Percentiles rank a stretch among this genome's conserved stretches.
Conservation (phyloP, 352 stramenopile genomes). For the Elongisporangium undulatum region DNA sequence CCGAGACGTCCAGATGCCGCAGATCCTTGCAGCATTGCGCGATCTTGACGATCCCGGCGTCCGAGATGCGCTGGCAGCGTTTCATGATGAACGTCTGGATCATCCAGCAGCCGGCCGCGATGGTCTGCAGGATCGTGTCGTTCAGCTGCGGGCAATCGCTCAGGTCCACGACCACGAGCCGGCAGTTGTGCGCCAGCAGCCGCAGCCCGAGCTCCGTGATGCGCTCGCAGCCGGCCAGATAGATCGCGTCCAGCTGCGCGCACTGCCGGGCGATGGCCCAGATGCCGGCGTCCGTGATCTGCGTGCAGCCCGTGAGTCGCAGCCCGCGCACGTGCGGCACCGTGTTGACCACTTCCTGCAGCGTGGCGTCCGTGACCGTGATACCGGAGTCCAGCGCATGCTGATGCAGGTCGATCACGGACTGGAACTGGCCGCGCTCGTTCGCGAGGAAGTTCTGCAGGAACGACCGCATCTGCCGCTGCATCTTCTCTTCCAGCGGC, state of each 20-base stretch:
- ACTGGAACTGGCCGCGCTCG: constrained; percentile 63
- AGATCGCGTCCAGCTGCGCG: constrained; percentile 60
- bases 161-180: constrained; percentile 75
- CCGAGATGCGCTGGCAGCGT: constrained; percentile 72
- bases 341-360: constrained; percentile 86
- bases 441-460: constrained; percentile 89
- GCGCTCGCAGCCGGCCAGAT: constrained; percentile 65
- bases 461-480: constrained; percentile 86
- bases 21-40: constrained; percentile 83
- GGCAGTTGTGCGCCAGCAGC: constrained; percentile 85
- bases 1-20: constrained; percentile 77
- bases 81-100: constrained; percentile 80
- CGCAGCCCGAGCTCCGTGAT: constrained; percentile 90
- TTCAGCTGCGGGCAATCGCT: constrained; percentile 82
- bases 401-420: constrained; percentile 77
- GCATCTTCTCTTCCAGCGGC: constrained; percentile 54
- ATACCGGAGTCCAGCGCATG: constrained; percentile 86
- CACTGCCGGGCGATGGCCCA: constrained; percentile 86
- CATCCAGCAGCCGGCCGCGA: constrained; percentile 86
- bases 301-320: constrained; percentile 50
- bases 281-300: constrained; percentile 87
- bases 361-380: constrained; percentile 83
- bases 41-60: constrained; percentile 85
- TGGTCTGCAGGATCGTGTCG: constrained; percentile 78
- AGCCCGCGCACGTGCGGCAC: constrained; percentile 68